phyloP scores from a whole-genome alignment of 2,329 filamentous ascomycete species.

The Cryphonectria parasitica region DNA sequence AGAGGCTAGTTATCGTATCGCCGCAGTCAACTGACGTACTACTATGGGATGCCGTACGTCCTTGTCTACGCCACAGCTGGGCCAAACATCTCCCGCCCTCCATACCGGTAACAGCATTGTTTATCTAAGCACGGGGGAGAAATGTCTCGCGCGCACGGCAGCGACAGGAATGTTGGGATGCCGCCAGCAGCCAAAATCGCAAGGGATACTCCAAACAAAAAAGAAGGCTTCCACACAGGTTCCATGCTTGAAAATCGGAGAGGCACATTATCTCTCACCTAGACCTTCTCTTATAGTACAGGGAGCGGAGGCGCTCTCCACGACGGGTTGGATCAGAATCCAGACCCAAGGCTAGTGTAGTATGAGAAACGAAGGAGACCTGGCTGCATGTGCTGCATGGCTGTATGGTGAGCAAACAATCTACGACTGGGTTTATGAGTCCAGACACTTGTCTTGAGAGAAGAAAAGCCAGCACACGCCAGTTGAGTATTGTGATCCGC shows the following conservation, averaged over 20 bases:
- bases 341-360: neutral
- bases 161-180: conserved; percentile 24
- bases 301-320: neutral
- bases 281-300: neutral
- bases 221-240: neutral
- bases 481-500: neutral
- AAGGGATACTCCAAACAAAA: conserved; percentile 18
- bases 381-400: neutral
- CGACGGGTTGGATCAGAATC: neutral
- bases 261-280: neutral
- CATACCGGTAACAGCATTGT: neutral
- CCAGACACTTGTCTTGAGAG: neutral
- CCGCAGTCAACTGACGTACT: conserved; percentile 4
- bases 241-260: conserved; percentile 1
- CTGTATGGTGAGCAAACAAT: neutral
- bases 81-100: neutral
- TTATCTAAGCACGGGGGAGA: conserved; percentile 4
- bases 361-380: neutral
- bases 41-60: neutral
- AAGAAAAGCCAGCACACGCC: neutral
- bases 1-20: conserved; percentile 19
- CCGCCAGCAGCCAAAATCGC: conserved; percentile 18
- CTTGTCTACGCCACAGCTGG: neutral
- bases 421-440: neutral
- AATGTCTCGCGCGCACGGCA: conserved; percentile 22